These are phyloP conservation scores for Madurella fahalii DNA, from an alignment of 2,329 filamentous ascomycete species.

Conservation along the genomic window DNA sequence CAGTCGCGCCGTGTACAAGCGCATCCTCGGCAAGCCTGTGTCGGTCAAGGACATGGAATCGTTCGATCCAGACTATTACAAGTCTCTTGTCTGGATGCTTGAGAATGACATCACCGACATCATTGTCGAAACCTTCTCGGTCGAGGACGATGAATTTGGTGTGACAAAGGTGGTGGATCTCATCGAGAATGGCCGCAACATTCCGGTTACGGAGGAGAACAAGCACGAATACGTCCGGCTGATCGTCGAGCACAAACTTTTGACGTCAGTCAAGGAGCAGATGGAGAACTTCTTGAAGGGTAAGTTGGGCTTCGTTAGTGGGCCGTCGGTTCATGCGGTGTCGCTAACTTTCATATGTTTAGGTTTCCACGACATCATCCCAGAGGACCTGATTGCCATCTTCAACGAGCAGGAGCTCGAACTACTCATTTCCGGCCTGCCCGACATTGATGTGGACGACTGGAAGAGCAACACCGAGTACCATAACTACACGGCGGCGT, in stretches of 20 bases:
- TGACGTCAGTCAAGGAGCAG: constrained; percentile 89
- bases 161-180: constrained; percentile 84
- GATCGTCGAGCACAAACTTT: constrained; percentile 89
- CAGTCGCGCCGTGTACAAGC: constrained; percentile 96
- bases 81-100: constrained; percentile 96
- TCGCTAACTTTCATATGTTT: constrained; percentile 18
- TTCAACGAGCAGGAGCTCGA: constrained; percentile 99
- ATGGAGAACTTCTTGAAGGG: constrained; percentile 88
- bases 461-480: constrained; percentile 99
- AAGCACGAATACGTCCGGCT: constrained; percentile 96
- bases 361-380: constrained; percentile 98
- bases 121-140: constrained; percentile 92
- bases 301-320: constrained; percentile 34
- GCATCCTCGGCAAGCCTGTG: constrained; percentile 88
- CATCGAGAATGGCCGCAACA: constrained; percentile 80
- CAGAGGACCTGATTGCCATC: constrained; percentile 87
- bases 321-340: neutral
- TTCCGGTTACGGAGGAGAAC: constrained; percentile 94
- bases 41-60: constrained; percentile 99
- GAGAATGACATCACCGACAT: constrained; percentile 98
- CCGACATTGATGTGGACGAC: constrained; percentile 96
- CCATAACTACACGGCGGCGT: constrained; percentile 92
- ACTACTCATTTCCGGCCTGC: constrained; percentile 90
- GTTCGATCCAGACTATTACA: constrained; percentile 97
- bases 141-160: constrained; percentile 91